Evolutionary conservation across 106 monocot genomes (phyloP), one percentile per base, ranked within the genome.

Genomic region (Dioscorea zingiberensis): DNA sequence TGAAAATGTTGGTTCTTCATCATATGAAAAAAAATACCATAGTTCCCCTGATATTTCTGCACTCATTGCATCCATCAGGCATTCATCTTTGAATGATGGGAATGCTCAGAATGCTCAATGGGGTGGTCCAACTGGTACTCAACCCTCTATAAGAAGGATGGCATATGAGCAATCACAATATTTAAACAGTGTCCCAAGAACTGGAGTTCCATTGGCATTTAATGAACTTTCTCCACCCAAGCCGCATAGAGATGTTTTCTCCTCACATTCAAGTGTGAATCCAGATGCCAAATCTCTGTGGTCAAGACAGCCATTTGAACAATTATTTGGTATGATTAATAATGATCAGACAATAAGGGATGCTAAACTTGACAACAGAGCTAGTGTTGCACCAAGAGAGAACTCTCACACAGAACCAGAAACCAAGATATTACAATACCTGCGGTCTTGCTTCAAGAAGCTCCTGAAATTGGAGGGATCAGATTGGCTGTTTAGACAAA

Each of bases 11-110:
- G 54, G 54, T 27, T 58, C 82, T 46, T 60, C 77, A 62, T 63
- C 66, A 15, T 81, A 69, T 28, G 44, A 77, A 49, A 94, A 94
- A 67, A 94, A 91, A 62, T 94, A 94, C 62, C 94, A 91, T 62
- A 94, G 85, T 66, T 87, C 87, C 55, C 94, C 94, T 27, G 90
- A 90, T 58, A 90, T 94, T 56, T 90, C 87, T 66, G 84, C 78
- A 19, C 48, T 86, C 53, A 78, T 84, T 67, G 71, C 86, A 62
- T 71, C 75, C 62, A 72, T 54, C 48, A 81, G 86, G 68, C 77
- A 54, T 61, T 63, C 74, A 13, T 66, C 77, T 58, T 77, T 87
- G 62, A 80, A 71, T 69, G 77, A 87, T 29, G 69, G 63, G 23
- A 84, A 82, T 60, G 38, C 0, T 38, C 38, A 38, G 38, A 6